A percentile compares a stretch with the other conserved stretches of the same genome.
Evolutionary conservation across 2,329 filamentous ascomycete genomes (phyloP).

Genomic region (Alternaria sp.): DNA sequence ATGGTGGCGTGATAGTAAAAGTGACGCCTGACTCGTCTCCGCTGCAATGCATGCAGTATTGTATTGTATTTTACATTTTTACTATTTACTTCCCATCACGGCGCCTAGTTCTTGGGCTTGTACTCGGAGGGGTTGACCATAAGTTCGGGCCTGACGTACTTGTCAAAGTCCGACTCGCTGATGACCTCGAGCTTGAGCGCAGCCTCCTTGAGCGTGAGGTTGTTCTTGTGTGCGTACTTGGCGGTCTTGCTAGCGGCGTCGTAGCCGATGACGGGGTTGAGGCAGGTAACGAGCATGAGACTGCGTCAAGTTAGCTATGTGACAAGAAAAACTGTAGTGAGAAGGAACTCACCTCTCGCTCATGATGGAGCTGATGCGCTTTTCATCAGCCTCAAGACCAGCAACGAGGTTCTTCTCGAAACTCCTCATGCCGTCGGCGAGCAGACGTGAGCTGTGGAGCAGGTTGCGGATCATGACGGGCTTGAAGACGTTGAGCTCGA

Average conservation of each 20-base stretch:
- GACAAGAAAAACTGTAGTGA: too few species aligned
- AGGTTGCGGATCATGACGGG: conserved; percentile 94
- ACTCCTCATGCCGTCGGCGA: conserved; percentile 90
- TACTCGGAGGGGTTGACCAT: conserved; percentile 86
- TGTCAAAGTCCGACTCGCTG: conserved; percentile 87
- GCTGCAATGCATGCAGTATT: background rate
- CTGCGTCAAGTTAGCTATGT: conserved; percentile 55
- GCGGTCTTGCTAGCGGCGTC: conserved; percentile 45
- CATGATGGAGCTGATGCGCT: conserved; percentile 86
- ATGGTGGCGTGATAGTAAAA: too few species aligned
- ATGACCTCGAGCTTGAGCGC: conserved; percentile 92
- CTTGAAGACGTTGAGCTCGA: conserved; percentile 99
- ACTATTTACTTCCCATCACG: background rate
- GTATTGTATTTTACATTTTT: background rate
- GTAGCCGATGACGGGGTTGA: conserved; percentile 38
- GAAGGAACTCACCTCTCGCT: conserved; percentile 95
- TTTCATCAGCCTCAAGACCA: conserved; percentile 91
- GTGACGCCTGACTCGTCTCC: background rate
- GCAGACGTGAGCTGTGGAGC: conserved; percentile 85
- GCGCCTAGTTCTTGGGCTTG: conserved; percentile 47
- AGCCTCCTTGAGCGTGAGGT: conserved; percentile 88
- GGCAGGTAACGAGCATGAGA: conserved; percentile 95
- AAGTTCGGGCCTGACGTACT: conserved; percentile 87
- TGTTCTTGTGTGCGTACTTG: conserved; percentile 96
- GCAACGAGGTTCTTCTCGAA: conserved; percentile 93